Percentiles rank a stretch among this genome's conserved stretches.
phyloP scores from a whole-genome alignment of 2,329 filamentous ascomycete species.

The Aspergillus pseudotamarii region DNA sequence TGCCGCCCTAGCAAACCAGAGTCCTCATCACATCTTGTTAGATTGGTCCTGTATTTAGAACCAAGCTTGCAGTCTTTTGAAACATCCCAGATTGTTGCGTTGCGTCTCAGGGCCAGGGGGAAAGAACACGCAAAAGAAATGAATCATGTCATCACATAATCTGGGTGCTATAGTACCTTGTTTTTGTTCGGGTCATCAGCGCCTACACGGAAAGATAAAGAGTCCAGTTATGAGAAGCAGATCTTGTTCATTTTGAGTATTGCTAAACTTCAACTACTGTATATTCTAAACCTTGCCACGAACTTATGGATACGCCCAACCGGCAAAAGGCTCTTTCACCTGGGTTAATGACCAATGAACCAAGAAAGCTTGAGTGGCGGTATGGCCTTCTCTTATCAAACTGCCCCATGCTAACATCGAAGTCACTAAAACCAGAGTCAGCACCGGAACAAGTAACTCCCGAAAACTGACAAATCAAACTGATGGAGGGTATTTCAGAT shows the following conservation, averaged over 20 bases:
- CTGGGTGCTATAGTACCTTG: not conserved
- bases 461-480: conserved; percentile 6
- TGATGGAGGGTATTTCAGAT: conserved; percentile 31
- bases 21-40: conserved; percentile 14
- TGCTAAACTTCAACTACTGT: not conserved
- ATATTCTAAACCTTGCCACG: not conserved
- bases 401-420: not conserved
- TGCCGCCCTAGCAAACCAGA: conserved; percentile 17
- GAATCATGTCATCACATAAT: not conserved
- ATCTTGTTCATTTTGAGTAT: not conserved
- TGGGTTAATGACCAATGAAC: not conserved
- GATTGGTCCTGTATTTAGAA: conserved; percentile 5
- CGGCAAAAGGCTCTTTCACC: not conserved
- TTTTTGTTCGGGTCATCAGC: too few relatives aligned
- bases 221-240: not conserved
- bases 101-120: not conserved
- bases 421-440: conserved; percentile 13
- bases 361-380: not conserved
- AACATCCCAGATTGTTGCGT: not conserved
- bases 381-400: not conserved
- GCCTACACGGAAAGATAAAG: not conserved
- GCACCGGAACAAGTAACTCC: conserved; percentile 16
- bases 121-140: not conserved
- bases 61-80: conserved; percentile 10
- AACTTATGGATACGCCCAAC: not conserved